These are phyloP conservation scores for Cordyceps pruinosa DNA, from an alignment of 2,329 filamentous ascomycete species.

Conservation along the genomic window DNA sequence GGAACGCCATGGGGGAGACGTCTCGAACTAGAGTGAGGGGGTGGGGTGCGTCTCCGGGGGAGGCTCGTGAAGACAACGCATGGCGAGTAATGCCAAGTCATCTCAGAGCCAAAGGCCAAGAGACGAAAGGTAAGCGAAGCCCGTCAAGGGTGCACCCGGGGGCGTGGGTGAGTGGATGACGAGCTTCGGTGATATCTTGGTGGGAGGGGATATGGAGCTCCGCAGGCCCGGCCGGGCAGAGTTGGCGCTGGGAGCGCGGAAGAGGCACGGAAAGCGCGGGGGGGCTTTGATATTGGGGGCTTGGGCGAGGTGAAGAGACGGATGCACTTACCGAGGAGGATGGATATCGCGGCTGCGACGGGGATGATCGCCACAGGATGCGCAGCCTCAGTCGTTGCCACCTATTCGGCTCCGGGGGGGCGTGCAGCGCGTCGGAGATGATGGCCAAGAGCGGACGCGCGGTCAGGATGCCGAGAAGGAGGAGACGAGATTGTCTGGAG, in stretches of 20 bases:
- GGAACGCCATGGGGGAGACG: background rate
- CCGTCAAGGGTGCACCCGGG: background rate
- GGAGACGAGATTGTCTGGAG: background rate
- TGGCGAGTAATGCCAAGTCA: constrained; percentile 1
- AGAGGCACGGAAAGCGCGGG: background rate
- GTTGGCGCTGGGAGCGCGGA: background rate
- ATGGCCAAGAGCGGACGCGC: background rate
- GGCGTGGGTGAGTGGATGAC: constrained; percentile 4
- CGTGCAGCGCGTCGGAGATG: background rate
- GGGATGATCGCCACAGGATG: background rate
- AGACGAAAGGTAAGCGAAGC: constrained; percentile 4
- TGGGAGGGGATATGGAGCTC: background rate
- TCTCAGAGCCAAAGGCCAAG: background rate
- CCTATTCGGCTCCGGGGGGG: background rate
- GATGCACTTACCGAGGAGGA: background rate
- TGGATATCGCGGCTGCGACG: background rate
- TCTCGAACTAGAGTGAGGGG: background rate
- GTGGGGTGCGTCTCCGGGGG: background rate
- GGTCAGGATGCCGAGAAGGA: background rate
- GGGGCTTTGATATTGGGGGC: background rate
- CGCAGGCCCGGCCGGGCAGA: constrained; percentile 8
- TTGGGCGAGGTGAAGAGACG: background rate
- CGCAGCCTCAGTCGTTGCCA: background rate
- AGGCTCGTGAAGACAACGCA: background rate
- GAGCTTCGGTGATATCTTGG: background rate